phyloP scores from a whole-genome alignment of 805 yeast species.

The Candida ulmi region DNA sequence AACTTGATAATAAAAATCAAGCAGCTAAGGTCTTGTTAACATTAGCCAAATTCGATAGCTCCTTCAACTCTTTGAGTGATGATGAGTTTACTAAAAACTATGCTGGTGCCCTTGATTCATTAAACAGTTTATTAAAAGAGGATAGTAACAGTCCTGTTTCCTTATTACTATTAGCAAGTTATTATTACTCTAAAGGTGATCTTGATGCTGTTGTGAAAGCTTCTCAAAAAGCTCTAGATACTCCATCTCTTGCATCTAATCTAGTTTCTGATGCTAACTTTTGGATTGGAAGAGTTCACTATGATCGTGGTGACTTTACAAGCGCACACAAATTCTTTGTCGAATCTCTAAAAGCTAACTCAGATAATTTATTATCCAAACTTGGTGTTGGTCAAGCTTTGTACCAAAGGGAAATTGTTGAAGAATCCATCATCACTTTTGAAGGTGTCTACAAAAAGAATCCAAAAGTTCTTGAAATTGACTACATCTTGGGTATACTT shows the following conservation, averaged over 20 bases:
- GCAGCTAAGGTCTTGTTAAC: constrained; percentile 63
- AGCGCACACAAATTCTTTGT: constrained; percentile 69
- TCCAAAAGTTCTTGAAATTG: constrained; percentile 68
- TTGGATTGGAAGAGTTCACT: constrained; percentile 83
- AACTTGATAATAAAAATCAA: constrained; percentile 53
- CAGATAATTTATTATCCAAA: constrained; percentile 60
- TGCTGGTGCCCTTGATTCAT: constrained; percentile 47
- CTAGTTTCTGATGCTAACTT: constrained; percentile 60
- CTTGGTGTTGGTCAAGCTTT: constrained; percentile 87
- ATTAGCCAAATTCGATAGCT: constrained; percentile 60
- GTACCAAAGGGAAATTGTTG: constrained; percentile 61
- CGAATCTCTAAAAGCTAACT: constrained; percentile 62
- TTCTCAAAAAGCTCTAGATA: constrained; percentile 42
- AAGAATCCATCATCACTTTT: constrained; percentile 82
- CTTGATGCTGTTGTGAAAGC: constrained; percentile 52
- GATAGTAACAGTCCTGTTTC: constrained; percentile 53
- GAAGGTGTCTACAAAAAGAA: constrained; percentile 64
- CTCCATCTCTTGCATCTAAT: constrained; percentile 31
- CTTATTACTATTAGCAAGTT: constrained; percentile 61
- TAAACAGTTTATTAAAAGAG: constrained; percentile 29
- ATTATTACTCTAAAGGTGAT: constrained; percentile 64
- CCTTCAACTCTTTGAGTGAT: constrained; percentile 49
- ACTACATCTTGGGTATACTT: constrained; percentile 69
- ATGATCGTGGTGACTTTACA: constrained; percentile 52
- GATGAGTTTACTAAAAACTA: constrained; percentile 60